phyloP scores from a whole-genome alignment of 108 stramenopile species.

The Cyclotella baltica region DNA sequence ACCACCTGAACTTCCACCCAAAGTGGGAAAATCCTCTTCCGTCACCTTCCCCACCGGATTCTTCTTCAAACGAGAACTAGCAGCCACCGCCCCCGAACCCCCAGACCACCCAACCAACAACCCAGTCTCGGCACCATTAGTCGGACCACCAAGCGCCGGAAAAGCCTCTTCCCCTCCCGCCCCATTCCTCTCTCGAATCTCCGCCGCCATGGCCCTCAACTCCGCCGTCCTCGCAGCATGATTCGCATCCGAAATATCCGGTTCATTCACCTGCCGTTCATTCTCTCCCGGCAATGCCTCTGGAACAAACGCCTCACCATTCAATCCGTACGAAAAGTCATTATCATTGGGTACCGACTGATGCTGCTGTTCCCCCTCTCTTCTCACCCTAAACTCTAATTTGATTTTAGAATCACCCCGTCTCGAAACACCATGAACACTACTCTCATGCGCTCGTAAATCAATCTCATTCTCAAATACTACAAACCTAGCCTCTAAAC shows the following conservation, averaged over 20 bases:
- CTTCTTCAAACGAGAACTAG: conserved; percentile 29
- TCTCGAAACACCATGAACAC: conserved; percentile 67
- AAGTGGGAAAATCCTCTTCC: conserved; percentile 53
- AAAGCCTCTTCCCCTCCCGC: conserved; percentile 60
- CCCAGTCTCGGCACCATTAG: conserved; percentile 3
- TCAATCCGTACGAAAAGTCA: conserved; percentile 78
- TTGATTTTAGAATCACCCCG: conserved; percentile 79
- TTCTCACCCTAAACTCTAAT: conserved; percentile 79
- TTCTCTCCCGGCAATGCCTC: conserved; percentile 59
- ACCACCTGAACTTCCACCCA: conserved; percentile 18
- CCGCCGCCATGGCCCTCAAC: conserved; percentile 74
- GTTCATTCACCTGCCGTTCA: conserved; percentile 54
- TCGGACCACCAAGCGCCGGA: conserved; percentile 61
- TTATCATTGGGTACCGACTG: conserved; percentile 50
- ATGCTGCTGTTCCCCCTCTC: conserved; percentile 56
- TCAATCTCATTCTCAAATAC: conserved; percentile 92
- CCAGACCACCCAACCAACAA: conserved; percentile 47
- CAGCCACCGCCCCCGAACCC: conserved; percentile 21
- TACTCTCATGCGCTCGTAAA: conserved; percentile 70
- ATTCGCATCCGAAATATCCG: conserved; percentile 61
- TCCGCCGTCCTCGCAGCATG: conserved; percentile 86
- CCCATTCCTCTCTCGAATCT: conserved; percentile 56
- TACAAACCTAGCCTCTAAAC: conserved; percentile 81
- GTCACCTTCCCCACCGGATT: conserved; percentile 39
- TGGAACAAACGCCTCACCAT: conserved; percentile 92